Conservation (phyloP, 352 stramenopile genomes). For the Pythium pectinolyticum region DNA sequence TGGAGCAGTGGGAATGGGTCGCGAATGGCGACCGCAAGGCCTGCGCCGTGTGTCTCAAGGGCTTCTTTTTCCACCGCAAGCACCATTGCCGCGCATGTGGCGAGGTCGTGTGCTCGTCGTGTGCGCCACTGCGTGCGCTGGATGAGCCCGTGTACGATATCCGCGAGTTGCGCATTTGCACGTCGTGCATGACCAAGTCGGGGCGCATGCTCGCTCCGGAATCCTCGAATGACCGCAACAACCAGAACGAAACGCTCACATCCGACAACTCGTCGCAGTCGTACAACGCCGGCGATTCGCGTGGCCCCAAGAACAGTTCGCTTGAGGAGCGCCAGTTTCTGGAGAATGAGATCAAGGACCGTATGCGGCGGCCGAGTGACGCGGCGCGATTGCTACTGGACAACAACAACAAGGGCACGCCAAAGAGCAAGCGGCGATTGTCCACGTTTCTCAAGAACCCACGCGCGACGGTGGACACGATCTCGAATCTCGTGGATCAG, state of each 20-base stretch:
- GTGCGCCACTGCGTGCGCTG: conserved; percentile 53
- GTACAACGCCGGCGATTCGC: conserved; percentile 37
- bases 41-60: conserved; percentile 66
- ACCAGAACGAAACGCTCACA: conserved; percentile 40
- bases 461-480: conserved; percentile 51
- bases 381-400: conserved; percentile 24
- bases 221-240: conserved; percentile 16
- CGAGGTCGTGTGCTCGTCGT: conserved; percentile 72
- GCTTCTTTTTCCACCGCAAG: conserved; percentile 75
- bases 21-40: conserved; percentile 69
- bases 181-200: conserved; percentile 42
- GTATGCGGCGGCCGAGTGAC: conserved; percentile 44
- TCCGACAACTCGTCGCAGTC: conserved; percentile 59
- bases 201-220: conserved; percentile 22
- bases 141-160: conserved; percentile 75
- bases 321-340: conserved; percentile 65
- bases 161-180: conserved; percentile 64
- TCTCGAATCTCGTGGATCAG: conserved; percentile 60
- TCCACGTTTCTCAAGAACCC: conserved; percentile 38
- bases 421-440: conserved; percentile 28
- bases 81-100: conserved; percentile 73
- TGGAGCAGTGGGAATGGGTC: conserved; percentile 82
- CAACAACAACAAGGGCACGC: conserved; percentile 19
- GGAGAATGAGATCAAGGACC: conserved; percentile 53
- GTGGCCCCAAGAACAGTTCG: conserved; percentile 39